A percentile compares a stretch with the other conserved stretches of the same genome.
These are phyloP conservation scores for Phytophthora rubi DNA, from an alignment of 352 stramenopile species.

Conservation along the genomic window DNA sequence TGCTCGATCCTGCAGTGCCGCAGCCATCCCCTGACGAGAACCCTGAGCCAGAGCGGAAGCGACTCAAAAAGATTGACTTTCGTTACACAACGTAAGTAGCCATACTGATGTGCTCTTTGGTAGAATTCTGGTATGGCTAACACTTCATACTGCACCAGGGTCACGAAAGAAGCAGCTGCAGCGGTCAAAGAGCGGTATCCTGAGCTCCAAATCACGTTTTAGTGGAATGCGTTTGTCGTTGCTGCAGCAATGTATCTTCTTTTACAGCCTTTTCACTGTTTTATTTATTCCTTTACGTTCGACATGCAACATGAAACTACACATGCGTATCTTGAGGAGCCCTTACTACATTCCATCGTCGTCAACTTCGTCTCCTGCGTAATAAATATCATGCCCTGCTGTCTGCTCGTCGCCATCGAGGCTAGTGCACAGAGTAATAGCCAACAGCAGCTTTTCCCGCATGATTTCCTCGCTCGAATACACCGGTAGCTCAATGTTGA, in stretches of 20 bases:
- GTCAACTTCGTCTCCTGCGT: slow-evolving; percentile 63
- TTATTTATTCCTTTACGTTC: slow-evolving; percentile 3
- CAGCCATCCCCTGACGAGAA: slow-evolving; percentile 41
- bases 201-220: slow-evolving; percentile 49
- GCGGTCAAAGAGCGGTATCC: slow-evolving; percentile 76
- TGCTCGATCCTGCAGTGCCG: slow-evolving; percentile 29
- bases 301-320: slow-evolving; percentile 15
- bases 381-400: slow-evolving; percentile 71
- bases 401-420: slow-evolving; percentile 82
- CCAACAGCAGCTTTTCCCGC: slow-evolving; percentile 70
- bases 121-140: background rate
- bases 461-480: slow-evolving; percentile 79
- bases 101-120: background rate
- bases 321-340: background rate
- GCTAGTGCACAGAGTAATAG: slow-evolving; percentile 84
- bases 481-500: slow-evolving; percentile 84
- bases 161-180: slow-evolving; percentile 85
- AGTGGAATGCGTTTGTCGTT: slow-evolving; percentile 2
- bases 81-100: slow-evolving; percentile 84
- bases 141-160: slow-evolving; percentile 33
- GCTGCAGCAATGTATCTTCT: slow-evolving; percentile 11
- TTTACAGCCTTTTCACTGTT: background rate
- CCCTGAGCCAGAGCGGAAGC: slow-evolving; percentile 77
- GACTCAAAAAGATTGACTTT: slow-evolving; percentile 90
- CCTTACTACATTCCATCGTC: slow-evolving; percentile 63